Conservation (phyloP, 306 rosid genomes). For the Inga oerstediana region DNA sequence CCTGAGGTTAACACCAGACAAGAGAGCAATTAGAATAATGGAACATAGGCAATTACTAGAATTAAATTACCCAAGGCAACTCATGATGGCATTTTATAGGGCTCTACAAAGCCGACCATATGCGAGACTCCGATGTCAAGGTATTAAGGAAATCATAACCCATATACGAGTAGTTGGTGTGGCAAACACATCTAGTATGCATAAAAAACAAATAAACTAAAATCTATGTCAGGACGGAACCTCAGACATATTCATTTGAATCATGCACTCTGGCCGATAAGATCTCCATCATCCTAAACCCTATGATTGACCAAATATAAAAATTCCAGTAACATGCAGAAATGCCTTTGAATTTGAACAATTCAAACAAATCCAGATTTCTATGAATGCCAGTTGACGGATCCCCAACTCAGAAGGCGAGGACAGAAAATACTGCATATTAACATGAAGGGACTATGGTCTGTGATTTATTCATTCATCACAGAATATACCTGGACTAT, state of each 20-base stretch:
- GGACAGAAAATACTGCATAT: conserved; percentile 6
- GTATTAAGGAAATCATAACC: not conserved
- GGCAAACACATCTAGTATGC: not conserved
- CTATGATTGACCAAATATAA: not conserved
- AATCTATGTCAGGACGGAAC: conserved; percentile 15
- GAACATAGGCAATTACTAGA: conserved; percentile 2
- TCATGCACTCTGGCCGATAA: conserved; percentile 1
- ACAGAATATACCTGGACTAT: conserved; percentile 64
- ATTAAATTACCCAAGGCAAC: not conserved
- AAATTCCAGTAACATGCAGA: not conserved
- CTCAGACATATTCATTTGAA: conserved; percentile 1
- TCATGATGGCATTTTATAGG: conserved; percentile 1
- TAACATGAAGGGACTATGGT: conserved; percentile 4
- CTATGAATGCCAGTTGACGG: not conserved
- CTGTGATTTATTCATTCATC: conserved; percentile 16
- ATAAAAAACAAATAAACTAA: not conserved
- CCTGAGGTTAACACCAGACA: conserved; percentile 56
- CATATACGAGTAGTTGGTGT: conserved; percentile 1
- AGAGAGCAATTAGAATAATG: conserved; percentile 16
- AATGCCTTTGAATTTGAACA: not conserved
- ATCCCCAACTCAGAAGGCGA: conserved; percentile 2
- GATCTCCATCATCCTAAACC: not conserved
- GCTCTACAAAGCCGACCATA: not conserved
- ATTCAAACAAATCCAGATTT: not conserved
- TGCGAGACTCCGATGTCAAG: not conserved